Evolutionary conservation across 2,329 filamentous ascomycete genomes (phyloP), one percentile per base, ranked within the genome.

Genomic region (Aspergillus luchuensis): DNA sequence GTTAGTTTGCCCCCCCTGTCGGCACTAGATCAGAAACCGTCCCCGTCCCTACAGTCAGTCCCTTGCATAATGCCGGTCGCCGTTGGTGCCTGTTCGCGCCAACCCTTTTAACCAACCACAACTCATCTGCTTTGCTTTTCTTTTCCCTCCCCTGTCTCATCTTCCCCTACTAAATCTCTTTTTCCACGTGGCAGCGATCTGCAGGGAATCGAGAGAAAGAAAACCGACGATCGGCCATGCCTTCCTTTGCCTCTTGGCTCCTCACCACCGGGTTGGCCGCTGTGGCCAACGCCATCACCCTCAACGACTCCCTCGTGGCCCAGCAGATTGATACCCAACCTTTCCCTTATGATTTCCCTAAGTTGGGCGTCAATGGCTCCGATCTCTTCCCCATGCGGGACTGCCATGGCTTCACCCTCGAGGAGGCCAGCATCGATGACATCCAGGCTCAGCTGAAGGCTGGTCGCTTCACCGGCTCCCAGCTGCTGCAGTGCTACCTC

Each of bases 381-480:
- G 66, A 65, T 3, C 64, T 82, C 33, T 91, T 91, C 67, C 84
- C 86, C 2, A 89, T 91, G 87, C 80, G 79, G 0, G 72, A 71
- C 11, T 92, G 89, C 72, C 75, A 83, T 58, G 83, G 82, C 8
- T 81, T 90, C 65, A 76, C 79, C 51, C 78, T 91, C 15, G 87
- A 90, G 73, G 89, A 91, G 71, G 87, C 87, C 15, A 88, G 85
- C 6, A 89, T 91, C 63, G 87, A 90, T 63, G 76, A 89, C 61
- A 82, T 92, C 67, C 88, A 91, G 67, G 69, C 74, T 4, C 82
- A 83, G 30, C 81, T 91, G 80, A 66, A 66, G 6, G 73, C 74
- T n/a, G 84, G 85, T 4, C 77, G 70, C 10, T 74, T 91, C 60
- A 88, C 84, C 0, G 84, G 82, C 17, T 80, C 83, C 23, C 79